phyloP scores from a whole-genome alignment of 106 monocot species.

The Agapanthus africanus region DNA sequence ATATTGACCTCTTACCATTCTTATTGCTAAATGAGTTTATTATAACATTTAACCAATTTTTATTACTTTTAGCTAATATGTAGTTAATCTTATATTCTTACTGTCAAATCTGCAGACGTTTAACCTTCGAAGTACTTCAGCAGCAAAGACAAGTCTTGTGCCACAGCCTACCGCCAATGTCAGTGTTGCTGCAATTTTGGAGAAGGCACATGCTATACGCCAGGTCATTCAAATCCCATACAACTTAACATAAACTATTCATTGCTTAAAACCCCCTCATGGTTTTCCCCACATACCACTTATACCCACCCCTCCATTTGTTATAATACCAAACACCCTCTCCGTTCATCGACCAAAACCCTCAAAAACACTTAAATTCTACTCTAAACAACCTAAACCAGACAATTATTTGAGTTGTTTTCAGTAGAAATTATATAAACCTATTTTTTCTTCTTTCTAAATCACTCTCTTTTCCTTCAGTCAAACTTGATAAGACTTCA shows the following conservation, averaged over 20 bases:
- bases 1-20: background rate
- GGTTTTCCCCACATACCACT: background rate
- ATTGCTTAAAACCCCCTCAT: background rate
- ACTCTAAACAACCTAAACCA: background rate
- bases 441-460: no score
- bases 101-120: slow-evolving; percentile 10
- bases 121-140: background rate
- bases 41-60: background rate
- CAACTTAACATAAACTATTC: background rate
- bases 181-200: slow-evolving; percentile 10
- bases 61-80: background rate
- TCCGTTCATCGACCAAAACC: no score
- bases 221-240: slow-evolving; percentile 1
- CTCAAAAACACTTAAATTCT: background rate
- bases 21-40: background rate
- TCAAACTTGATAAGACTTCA: no score
- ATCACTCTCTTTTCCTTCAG: no score
- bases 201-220: slow-evolving; percentile 11
- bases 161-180: background rate
- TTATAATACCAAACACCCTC: no score
- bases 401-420: background rate
- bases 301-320: background rate
- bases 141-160: background rate
- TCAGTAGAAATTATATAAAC: no score
- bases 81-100: background rate